Evolutionary conservation across 2,329 filamentous ascomycete species (phyloP), one percentile per base, ranked within the genome.

Genomic region (Colletotrichum magnum): DNA sequence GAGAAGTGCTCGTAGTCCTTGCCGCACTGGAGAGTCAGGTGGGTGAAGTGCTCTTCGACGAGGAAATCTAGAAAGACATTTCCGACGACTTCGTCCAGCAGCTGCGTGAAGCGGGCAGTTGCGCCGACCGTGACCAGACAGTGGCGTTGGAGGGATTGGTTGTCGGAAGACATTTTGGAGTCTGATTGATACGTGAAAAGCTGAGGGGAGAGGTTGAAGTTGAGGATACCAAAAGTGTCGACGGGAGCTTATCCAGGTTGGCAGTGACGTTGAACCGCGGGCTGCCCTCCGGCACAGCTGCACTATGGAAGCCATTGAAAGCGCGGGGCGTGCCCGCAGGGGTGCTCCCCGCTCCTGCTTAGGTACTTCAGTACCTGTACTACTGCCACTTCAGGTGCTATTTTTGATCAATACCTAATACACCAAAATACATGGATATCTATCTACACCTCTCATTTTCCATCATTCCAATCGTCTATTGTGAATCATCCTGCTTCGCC

Each of bases 71-170:
- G 84, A 76, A 96, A 95, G 0, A 79, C 74, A 0, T 86, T 81
- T 18, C 86, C 82, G 6, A 97, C 82, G 12, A 92, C 88, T 39
- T 91, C 88, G 51, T 86, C 81, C 64, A 97, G 87, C 2, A 99
- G 88, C 6, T 85, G 80, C 60, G 87, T 85, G 80, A 99, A 99
- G 21, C 92, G 89, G 16, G 95, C 94, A 0, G 95, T 99, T 6
- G 96, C 95, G 65, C 96, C 96, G 36, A 97, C 92, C 0, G 96
- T 98, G 64, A 98, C 92, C 73, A 99, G 93, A 78, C 93, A 96
- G 61, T 83, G 77, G 41, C 79, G 77, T 28, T 77, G 67, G 18
- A 74, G 58, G 6, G 21, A 10, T 6, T 26, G n/a, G 18, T 39
- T 1, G 7, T 68, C 41, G 3, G 41, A 6, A 32, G 53, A 15